Percentiles rank a stretch among this genome's conserved stretches.
Conservation (phyloP, 1,284 basidiomycete genomes). For the Sphagnurus paluster region DNA sequence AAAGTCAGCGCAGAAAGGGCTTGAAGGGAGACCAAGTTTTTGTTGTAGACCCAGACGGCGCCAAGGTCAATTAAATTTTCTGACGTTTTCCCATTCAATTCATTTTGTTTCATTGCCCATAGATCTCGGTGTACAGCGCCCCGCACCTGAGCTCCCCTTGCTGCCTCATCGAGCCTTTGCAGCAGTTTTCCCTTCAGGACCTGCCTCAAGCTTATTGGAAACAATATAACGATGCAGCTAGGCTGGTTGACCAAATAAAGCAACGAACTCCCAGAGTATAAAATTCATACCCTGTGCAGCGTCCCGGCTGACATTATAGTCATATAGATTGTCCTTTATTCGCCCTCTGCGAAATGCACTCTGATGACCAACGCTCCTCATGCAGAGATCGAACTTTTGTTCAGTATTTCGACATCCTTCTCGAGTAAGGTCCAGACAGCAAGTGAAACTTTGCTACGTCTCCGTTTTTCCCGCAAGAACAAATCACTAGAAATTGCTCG, state of each 20-base stretch:
- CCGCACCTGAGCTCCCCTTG: constrained; percentile 50
- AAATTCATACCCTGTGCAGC: neutral
- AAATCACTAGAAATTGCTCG: constrained; percentile 44
- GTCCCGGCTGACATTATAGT: neutral
- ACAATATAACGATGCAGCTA: constrained; percentile 46
- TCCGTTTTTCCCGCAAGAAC: constrained; percentile 42
- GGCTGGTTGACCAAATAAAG: constrained; percentile 48
- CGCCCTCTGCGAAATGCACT: constrained; percentile 41
- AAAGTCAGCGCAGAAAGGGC: constrained; percentile 49
- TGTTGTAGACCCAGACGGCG: constrained; percentile 37
- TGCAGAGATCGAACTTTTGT: constrained; percentile 49
- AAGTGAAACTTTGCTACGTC: constrained; percentile 33
- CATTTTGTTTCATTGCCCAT: neutral
- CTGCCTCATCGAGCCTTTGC: constrained; percentile 44
- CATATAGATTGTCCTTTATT: constrained; percentile 46
- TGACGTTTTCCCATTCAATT: constrained; percentile 1
- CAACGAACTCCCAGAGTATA: constrained; percentile 52
- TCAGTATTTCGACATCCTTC: constrained; percentile 20
- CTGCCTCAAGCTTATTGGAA: constrained; percentile 44
- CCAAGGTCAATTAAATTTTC: constrained; percentile 23
- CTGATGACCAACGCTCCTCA: constrained; percentile 56
- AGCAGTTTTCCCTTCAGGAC: constrained; percentile 30
- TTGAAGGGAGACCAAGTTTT: constrained; percentile 47
- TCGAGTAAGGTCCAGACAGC: constrained; percentile 7
- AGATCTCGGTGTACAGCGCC: constrained; percentile 48